Evolutionary conservation across 2,329 filamentous ascomycete genomes (phyloP).

Genomic region (Trichoderma brevicompactum): DNA sequence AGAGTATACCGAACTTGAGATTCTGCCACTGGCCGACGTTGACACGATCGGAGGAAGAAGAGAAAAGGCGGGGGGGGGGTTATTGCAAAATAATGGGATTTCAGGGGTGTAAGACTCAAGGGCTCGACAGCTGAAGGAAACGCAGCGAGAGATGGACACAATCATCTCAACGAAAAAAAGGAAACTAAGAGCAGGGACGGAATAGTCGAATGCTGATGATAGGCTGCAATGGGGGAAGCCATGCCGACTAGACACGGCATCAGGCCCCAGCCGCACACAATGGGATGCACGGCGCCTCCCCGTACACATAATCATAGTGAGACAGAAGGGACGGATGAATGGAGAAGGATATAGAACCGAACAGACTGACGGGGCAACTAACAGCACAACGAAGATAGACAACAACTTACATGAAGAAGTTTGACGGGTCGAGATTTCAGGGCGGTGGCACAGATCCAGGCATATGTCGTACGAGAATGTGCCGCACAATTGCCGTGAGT

Average conservation of each 20-base stretch:
- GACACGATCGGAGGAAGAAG: not conserved
- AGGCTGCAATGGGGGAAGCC: not conserved
- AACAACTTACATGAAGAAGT: slow-evolving; percentile 27
- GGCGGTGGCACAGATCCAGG: slow-evolving; percentile 19
- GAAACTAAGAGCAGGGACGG: not conserved
- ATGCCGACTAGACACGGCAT: not conserved
- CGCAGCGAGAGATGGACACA: not conserved
- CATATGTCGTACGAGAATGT: not conserved
- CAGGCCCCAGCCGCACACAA: not conserved
- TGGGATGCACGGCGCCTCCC: slow-evolving; percentile 18
- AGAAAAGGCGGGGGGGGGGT: not conserved
- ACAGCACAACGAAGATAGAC: slow-evolving; percentile 4
- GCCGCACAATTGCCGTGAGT: slow-evolving; percentile 22
- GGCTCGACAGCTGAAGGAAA: not conserved
- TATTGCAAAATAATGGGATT: too few species aligned
- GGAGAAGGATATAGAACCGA: not conserved
- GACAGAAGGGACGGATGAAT: not conserved
- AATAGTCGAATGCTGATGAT: slow-evolving; percentile 4
- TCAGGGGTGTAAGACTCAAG: not conserved
- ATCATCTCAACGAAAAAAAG: not conserved
- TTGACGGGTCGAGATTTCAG: slow-evolving; percentile 4
- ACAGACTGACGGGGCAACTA: not conserved
- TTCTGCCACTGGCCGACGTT: not conserved
- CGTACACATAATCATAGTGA: slow-evolving; percentile 10
- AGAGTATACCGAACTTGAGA: not conserved